A percentile compares a stretch with the other conserved stretches of the same genome.
phyloP scores from a whole-genome alignment of 106 monocot species.

The Gastrodia elata region DNA sequence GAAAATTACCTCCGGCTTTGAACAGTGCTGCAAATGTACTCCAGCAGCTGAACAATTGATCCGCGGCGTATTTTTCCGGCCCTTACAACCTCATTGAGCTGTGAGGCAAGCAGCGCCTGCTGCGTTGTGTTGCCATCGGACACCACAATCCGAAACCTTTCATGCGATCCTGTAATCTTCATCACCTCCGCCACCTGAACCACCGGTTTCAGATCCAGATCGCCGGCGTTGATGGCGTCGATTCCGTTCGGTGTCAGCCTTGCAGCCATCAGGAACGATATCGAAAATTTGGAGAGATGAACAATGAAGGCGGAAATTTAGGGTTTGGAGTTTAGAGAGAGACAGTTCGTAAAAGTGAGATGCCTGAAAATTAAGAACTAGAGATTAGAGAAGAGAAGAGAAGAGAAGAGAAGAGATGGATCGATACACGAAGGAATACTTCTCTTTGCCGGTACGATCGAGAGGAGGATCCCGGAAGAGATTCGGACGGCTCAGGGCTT shows the following conservation, averaged over 20 bases:
- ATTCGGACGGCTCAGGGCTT: not conserved
- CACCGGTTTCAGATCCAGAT: conserved; percentile 76
- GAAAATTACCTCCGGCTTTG: conserved; percentile 43
- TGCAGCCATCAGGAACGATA: conserved; percentile 23
- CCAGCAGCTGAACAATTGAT: conserved; percentile 75
- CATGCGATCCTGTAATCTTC: conserved; percentile 23
- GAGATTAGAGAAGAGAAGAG: not conserved
- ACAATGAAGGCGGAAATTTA: not conserved
- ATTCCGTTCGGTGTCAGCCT: conserved; percentile 66
- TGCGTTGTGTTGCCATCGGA: conserved; percentile 62
- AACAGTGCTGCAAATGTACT: conserved; percentile 69
- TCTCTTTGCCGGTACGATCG: not conserved
- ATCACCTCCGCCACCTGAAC: conserved; percentile 68
- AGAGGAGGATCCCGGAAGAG: not conserved
- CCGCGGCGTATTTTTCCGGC: conserved; percentile 33
- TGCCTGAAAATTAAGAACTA: not conserved
- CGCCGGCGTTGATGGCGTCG: conserved; percentile 42
- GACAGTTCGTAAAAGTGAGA: not conserved
- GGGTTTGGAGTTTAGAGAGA: not conserved
- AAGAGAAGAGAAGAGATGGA: not conserved
- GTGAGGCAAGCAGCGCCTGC: conserved; percentile 61
- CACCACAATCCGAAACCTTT: conserved; percentile 56
- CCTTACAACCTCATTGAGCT: conserved; percentile 48
- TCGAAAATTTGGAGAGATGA: not conserved
- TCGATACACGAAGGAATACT: not conserved